Evolutionary conservation across 2,329 filamentous ascomycete genomes (phyloP).

Genomic region (Aspergillus niger): DNA sequence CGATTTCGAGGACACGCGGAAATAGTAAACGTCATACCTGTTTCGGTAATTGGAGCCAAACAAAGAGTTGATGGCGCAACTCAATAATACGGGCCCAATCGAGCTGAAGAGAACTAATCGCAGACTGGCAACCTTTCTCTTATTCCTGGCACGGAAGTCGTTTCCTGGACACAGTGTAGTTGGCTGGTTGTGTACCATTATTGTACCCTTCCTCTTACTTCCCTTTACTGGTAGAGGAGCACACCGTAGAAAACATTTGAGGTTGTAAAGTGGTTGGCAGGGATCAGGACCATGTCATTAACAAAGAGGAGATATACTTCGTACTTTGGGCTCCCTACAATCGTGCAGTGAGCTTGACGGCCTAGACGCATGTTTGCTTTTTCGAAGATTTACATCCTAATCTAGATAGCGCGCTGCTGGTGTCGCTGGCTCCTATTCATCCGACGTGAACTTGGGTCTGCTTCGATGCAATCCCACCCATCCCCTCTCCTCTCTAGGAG

Average conservation of each 20-base stretch:
- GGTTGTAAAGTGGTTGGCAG: background rate
- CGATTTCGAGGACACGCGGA: background rate
- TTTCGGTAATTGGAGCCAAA: background rate
- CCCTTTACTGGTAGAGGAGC: too few relatives aligned
- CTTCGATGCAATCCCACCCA: too few relatives aligned
- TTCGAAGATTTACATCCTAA: background rate
- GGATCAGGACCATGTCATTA: background rate
- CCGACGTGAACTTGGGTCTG: background rate
- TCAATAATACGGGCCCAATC: background rate
- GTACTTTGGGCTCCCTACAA: background rate
- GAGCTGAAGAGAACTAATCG: too few relatives aligned
- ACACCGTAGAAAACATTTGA: too few relatives aligned
- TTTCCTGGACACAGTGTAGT: too few relatives aligned
- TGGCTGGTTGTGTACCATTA: too few relatives aligned
- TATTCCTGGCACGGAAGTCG: too few relatives aligned
- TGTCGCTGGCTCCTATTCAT: background rate
- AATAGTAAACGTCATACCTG: background rate
- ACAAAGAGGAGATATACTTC: background rate
- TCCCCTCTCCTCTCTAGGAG: too few relatives aligned
- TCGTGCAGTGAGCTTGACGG: background rate
- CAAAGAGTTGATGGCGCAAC: background rate
- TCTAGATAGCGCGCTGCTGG: background rate
- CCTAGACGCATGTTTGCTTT: slow-evolving; percentile 3
- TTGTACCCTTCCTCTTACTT: too few relatives aligned
- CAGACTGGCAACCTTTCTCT: too few relatives aligned